Evolutionary conservation across 2,329 filamentous ascomycete species (phyloP).

Genomic region (Diplodia seriata): DNA sequence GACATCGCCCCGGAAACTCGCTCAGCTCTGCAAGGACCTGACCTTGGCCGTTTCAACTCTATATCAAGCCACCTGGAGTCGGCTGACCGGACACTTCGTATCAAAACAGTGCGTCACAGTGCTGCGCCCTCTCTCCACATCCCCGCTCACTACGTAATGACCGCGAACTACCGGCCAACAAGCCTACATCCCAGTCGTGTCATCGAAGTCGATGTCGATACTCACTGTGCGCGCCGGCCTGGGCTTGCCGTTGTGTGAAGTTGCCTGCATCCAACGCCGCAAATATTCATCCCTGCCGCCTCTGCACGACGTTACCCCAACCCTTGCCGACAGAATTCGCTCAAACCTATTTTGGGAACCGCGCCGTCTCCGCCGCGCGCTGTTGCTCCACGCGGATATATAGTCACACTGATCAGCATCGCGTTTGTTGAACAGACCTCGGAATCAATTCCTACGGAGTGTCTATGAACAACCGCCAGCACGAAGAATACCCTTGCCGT

Average conservation of each 20-base stretch:
- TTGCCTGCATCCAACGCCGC: not conserved
- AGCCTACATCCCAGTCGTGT: too few species aligned
- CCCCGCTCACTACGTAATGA: too few species aligned
- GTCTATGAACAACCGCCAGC: constrained; percentile 32
- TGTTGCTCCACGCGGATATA: not conserved
- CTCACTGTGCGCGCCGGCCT: too few species aligned
- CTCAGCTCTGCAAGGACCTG: constrained; percentile 26
- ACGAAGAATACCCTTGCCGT: constrained; percentile 22
- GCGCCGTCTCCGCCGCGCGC: not conserved
- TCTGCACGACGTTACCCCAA: constrained; percentile 6
- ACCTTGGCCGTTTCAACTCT: constrained; percentile 1
- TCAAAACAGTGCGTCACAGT: not conserved
- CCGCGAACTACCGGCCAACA: too few species aligned
- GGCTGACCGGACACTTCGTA: not conserved
- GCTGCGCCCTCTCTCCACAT: not conserved
- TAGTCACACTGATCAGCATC: not conserved
- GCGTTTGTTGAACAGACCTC: constrained; percentile 8
- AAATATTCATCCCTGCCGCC: not conserved
- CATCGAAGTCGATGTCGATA: too few species aligned
- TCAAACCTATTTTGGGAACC: constrained; percentile 1
- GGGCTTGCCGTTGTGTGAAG: not conserved
- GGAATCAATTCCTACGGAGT: constrained; percentile 28
- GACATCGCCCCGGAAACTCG: constrained; percentile 20
- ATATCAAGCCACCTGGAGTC: not conserved
- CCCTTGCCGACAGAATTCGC: not conserved